Conservation (phyloP, 805 yeast genomes). For the Yamadazyma ubonensis region DNA sequence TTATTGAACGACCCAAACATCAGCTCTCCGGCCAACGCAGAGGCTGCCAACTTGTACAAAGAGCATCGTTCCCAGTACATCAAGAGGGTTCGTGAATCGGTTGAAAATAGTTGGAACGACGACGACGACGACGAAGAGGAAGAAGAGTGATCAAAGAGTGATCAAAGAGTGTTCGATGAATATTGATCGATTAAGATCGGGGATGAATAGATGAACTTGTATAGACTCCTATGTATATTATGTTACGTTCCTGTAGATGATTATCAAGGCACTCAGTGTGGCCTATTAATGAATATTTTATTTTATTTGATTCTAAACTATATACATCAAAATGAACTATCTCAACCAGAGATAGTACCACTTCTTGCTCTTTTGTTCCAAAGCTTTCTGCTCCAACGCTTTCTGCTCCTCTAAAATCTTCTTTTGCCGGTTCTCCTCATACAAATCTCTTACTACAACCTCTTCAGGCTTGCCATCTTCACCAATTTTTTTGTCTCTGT, state of each 20-base stretch:
- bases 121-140: slow-evolving; percentile 60
- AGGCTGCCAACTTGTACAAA: slow-evolving; percentile 92
- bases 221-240: neutral
- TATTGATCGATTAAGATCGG: too few species aligned
- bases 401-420: slow-evolving; percentile 19
- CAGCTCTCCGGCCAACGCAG: slow-evolving; percentile 95
- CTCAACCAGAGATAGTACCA: slow-evolving; percentile 57
- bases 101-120: slow-evolving; percentile 91
- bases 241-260: too few species aligned
- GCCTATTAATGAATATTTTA: too few species aligned
- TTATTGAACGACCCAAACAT: slow-evolving; percentile 94
- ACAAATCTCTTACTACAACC: slow-evolving; percentile 36
- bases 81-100: slow-evolving; percentile 90
- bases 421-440: slow-evolving; percentile 29
- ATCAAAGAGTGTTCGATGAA: too few species aligned
- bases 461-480: slow-evolving; percentile 44
- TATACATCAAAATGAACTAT: slow-evolving; percentile 15
- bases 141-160: too few species aligned
- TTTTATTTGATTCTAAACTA: neutral
- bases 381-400: slow-evolving; percentile 10
- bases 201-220: neutral
- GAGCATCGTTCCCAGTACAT: slow-evolving; percentile 93
- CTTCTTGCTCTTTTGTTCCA: slow-evolving; percentile 18
- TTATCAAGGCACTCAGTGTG: too few species aligned
- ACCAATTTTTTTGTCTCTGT: slow-evolving; percentile 53